These are phyloP conservation scores for Pittosporum tobira DNA, from an alignment of 129 eudicot genomes.

Conservation along the genomic window DNA sequence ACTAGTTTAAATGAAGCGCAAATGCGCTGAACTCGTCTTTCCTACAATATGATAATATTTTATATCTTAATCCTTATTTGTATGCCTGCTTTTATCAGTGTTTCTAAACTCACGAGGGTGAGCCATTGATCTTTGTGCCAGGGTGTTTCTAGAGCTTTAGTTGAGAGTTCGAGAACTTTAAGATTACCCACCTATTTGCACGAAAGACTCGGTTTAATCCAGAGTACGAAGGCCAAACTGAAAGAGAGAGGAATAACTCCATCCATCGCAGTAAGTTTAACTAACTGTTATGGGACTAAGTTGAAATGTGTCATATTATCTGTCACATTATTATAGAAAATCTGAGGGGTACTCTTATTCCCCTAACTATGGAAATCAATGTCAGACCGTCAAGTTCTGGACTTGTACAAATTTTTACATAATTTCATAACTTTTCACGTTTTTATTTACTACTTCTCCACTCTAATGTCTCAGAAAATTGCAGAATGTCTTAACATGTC, in stretches of 20 bases:
- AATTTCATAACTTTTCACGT: background rate
- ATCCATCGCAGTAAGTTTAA: conserved; percentile 64
- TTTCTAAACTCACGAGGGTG: background rate
- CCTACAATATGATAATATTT: conserved; percentile 1
- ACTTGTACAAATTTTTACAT: conserved; percentile 8
- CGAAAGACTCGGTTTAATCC: conserved; percentile 78
- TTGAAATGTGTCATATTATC: background rate
- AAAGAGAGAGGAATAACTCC: conserved; percentile 85
- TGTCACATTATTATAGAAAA: conserved; percentile 2
- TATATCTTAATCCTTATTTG: background rate
- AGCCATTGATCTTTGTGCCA: conserved; percentile 24
- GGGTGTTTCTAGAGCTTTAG: conserved; percentile 90
- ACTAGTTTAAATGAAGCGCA: background rate
- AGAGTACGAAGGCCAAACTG: conserved; percentile 68
- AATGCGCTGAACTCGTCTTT: conserved; percentile 1
- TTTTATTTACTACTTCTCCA: conserved; percentile 6
- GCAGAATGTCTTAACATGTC: conserved; percentile 83
- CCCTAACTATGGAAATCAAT: background rate
- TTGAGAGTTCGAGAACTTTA: conserved; percentile 70
- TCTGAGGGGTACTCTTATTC: background rate
- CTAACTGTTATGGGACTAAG: background rate
- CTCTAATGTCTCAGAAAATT: conserved; percentile 43
- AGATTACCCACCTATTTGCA: conserved; percentile 86
- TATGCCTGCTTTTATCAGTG: background rate
- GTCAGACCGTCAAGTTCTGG: conserved; percentile 8